Evolutionary conservation across 2,329 filamentous ascomycete genomes (phyloP).

Genomic region (Westerdykella ornata): DNA sequence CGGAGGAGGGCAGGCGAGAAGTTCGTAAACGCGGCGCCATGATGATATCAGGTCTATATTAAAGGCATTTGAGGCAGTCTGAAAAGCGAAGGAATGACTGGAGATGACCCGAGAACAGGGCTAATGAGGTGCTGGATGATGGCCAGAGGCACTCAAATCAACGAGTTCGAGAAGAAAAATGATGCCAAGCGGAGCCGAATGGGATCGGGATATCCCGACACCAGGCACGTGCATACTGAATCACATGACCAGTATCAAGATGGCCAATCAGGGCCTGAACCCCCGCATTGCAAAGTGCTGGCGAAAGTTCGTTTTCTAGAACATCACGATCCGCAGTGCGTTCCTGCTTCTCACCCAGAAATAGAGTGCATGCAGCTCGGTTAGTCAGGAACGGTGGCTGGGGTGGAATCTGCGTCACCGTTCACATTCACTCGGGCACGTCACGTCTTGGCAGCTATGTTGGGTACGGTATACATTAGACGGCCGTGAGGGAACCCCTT

Average conservation of each 20-base stretch:
- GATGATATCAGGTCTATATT: conserved; percentile 13
- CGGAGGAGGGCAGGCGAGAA: conserved; percentile 19
- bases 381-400: conserved; percentile 13
- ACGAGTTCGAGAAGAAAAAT: conserved; percentile 13
- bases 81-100: conserved; percentile 2
- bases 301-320: conserved; percentile 8
- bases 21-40: conserved; percentile 35
- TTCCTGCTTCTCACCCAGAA: conserved; percentile 20
- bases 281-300: too few species aligned
- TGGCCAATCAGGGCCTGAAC: too few species aligned
- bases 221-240: background rate
- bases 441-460: too few species aligned
- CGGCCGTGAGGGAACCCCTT: too few species aligned
- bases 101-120: conserved; percentile 5
- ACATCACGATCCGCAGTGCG: conserved; percentile 13
- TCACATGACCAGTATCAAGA: too few species aligned
- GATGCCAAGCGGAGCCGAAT: conserved; percentile 7
- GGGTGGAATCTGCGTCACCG: conserved; percentile 17
- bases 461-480: too few species aligned
- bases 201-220: background rate
- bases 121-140: conserved; percentile 12
- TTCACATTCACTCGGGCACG: too few species aligned
- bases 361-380: conserved; percentile 15
- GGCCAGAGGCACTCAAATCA: conserved; percentile 5
- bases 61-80: conserved; percentile 20